Evolutionary conservation across 192 early-diverging fungal species (phyloP).

Genomic region (Coemansia sp.): DNA sequence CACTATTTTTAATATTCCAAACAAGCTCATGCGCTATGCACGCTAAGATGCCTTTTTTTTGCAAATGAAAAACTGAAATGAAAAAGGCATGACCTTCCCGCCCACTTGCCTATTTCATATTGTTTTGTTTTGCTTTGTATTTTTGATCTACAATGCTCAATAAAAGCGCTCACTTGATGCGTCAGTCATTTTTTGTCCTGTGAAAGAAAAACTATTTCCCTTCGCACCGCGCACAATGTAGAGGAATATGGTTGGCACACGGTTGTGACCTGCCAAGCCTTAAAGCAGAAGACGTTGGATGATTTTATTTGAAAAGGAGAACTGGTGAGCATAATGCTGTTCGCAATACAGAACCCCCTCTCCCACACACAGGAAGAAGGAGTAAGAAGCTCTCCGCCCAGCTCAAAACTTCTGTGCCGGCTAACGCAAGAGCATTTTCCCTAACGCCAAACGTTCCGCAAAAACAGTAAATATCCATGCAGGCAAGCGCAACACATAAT

Average conservation of each 20-base stretch:
- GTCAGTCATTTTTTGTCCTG: too few relatives aligned
- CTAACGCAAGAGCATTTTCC: neutral
- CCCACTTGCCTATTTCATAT: too few relatives aligned
- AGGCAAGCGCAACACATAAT: constrained; percentile 3
- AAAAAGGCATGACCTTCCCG: neutral
- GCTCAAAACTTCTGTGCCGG: too few relatives aligned
- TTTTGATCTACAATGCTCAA: neutral
- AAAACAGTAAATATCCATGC: neutral
- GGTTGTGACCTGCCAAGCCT: too few relatives aligned
- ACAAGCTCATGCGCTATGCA: neutral
- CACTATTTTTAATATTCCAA: neutral
- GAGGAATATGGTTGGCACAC: too few relatives aligned
- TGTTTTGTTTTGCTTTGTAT: neutral
- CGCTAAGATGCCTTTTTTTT: neutral
- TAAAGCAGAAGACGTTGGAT: too few relatives aligned
- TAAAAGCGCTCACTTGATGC: neutral
- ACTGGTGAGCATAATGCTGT: too few relatives aligned
- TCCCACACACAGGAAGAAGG: too few relatives aligned
- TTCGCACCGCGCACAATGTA: neutral
- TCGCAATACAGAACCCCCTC: too few relatives aligned
- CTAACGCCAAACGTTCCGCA: too few relatives aligned
- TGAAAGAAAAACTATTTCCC: neutral
- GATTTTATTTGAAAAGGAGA: too few relatives aligned
- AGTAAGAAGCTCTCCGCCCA: too few relatives aligned
- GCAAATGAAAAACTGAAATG: neutral